Evolutionary conservation across 2,329 filamentous ascomycete species (phyloP).

Genomic region (Ceratocystis papillata): DNA sequence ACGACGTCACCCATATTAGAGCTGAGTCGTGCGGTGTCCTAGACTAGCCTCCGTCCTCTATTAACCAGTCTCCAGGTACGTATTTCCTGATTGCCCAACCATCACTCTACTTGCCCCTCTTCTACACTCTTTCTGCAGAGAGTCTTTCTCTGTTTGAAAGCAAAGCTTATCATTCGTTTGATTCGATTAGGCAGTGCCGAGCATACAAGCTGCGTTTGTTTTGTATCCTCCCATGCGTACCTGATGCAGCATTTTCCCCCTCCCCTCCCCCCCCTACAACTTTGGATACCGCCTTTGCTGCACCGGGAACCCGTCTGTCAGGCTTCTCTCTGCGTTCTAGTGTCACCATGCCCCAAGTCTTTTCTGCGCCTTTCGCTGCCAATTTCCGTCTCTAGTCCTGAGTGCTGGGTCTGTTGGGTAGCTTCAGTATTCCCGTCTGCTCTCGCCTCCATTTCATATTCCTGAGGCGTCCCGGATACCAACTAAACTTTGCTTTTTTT

Average conservation of each 20-base stretch:
- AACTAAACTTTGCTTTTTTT: not conserved
- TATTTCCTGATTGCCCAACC: not conserved
- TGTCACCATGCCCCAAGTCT: not conserved
- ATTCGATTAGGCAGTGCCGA: not conserved
- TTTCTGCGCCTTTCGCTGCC: not conserved
- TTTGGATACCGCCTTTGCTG: not conserved
- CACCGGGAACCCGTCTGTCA: not conserved
- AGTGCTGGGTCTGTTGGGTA: not conserved
- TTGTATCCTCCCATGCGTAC: not conserved
- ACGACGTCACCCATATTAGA: not conserved
- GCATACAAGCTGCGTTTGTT: not conserved
- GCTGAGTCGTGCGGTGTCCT: not conserved
- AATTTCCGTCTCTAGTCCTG: not conserved
- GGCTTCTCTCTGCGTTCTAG: not conserved
- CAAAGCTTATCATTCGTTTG: not conserved
- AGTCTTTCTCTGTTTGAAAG: not conserved
- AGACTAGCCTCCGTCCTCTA: not conserved
- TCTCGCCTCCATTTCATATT: not conserved
- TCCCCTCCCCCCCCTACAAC: not conserved
- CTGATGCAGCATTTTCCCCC: not conserved
- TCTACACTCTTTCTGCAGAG: not conserved
- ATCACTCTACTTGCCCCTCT: not conserved
- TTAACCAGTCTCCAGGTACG: not conserved
- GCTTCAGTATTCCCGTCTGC: not conserved
- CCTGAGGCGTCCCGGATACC: not conserved